Conservation (phyloP, 768 basidiomycete genomes). For the Kwoniella mangroviensis region DNA sequence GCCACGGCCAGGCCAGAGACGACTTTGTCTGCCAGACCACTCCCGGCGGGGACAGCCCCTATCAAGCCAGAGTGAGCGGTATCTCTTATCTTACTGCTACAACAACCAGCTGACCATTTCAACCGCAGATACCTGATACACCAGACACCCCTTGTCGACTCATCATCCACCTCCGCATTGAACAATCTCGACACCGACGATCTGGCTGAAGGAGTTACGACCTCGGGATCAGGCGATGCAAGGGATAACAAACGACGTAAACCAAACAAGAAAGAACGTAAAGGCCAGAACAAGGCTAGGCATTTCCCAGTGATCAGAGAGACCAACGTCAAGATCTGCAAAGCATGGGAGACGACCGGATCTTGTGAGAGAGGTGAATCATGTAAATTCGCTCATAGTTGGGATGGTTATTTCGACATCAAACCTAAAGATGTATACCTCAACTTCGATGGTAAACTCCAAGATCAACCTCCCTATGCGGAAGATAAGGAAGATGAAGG, state of each 20-base stretch:
- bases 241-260: slow-evolving; percentile 47
- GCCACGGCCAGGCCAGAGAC: slow-evolving; percentile 42
- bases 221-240: slow-evolving; percentile 24
- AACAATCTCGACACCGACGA: slow-evolving; percentile 43
- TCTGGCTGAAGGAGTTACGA: slow-evolving; percentile 43
- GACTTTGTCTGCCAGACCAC: slow-evolving; percentile 24
- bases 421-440: slow-evolving; percentile 74
- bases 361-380: slow-evolving; percentile 62
- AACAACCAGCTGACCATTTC: background rate
- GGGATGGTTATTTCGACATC: slow-evolving; percentile 71
- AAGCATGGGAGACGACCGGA: slow-evolving; percentile 72
- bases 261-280: slow-evolving; percentile 49
- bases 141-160: slow-evolving; percentile 23
- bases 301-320: slow-evolving; percentile 78
- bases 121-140: slow-evolving; percentile 32
- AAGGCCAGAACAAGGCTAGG: slow-evolving; percentile 81
- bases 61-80: slow-evolving; percentile 55
- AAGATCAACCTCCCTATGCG: slow-evolving; percentile 65
- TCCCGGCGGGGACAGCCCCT: slow-evolving; percentile 40
- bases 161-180: slow-evolving; percentile 25
- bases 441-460: slow-evolving; percentile 63
- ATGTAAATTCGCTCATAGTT: slow-evolving; percentile 80
- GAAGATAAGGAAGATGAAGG: slow-evolving; percentile 21
- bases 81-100: background rate
- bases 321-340: slow-evolving; percentile 76